A percentile compares a stretch with the other conserved stretches of the same genome.
phyloP scores from a whole-genome alignment of 768 basidiomycete genomes.

The Cubamyces lactineus region DNA sequence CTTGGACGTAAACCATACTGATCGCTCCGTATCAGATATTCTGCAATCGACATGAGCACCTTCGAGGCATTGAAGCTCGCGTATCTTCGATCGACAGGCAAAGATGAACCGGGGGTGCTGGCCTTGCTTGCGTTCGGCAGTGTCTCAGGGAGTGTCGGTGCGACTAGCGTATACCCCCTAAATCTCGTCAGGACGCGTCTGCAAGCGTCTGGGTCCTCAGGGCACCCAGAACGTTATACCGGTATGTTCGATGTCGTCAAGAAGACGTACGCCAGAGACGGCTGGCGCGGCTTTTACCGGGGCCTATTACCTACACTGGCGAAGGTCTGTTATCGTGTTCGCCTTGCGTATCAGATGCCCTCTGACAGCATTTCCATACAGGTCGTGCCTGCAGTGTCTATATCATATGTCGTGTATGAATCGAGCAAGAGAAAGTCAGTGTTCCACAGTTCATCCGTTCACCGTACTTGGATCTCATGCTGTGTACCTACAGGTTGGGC shows the following conservation, averaged over 20 bases:
- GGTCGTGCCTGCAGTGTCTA: constrained; percentile 96
- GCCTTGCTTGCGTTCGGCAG: constrained; percentile 91
- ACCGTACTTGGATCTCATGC: constrained; percentile 7
- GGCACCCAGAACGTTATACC: constrained; percentile 89
- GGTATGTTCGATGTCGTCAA: constrained; percentile 85
- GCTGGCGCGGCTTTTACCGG: constrained; percentile 93
- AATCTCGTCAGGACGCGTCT: constrained; percentile 92
- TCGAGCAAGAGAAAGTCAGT: constrained; percentile 78
- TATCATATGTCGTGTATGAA: constrained; percentile 95
- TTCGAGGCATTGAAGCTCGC: constrained; percentile 95
- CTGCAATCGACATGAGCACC: constrained; percentile 97
- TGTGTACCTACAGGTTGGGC: constrained; percentile 52
- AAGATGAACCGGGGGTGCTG: constrained; percentile 88
- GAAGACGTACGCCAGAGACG: constrained; percentile 82
- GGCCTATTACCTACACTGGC: constrained; percentile 91
- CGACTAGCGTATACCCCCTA: constrained; percentile 89
- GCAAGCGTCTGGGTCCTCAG: constrained; percentile 94
- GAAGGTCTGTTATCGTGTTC: constrained; percentile 56
- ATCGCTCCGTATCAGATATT: constrained; percentile 54
- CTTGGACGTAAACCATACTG: background rate
- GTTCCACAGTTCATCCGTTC: background rate
- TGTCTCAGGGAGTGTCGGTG: constrained; percentile 91
- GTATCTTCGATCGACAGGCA: constrained; percentile 83
- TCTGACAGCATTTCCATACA: constrained; percentile 34
- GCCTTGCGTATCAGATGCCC: constrained; percentile 17